These are phyloP conservation scores for Cutaneotrichosporon dermatis DNA, from an alignment of 1,284 basidiomycete genomes.

Conservation along the genomic window DNA sequence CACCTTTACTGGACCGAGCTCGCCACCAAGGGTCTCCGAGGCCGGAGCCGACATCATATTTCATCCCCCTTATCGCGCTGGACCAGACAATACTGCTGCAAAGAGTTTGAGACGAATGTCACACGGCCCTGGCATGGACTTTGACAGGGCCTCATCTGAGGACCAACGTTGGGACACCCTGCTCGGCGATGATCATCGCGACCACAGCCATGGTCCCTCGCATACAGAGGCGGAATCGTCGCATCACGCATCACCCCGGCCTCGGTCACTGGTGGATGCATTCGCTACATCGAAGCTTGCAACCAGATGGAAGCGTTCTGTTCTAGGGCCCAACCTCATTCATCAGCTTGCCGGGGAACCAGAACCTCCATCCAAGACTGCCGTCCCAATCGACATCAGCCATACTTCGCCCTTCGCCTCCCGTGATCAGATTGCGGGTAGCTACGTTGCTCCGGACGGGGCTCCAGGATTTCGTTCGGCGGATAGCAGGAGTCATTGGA, in stretches of 20 bases:
- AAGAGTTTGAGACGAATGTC: neutral
- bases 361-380: constrained; percentile 18
- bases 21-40: constrained; percentile 33
- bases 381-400: constrained; percentile 39
- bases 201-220: neutral
- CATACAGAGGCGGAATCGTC: neutral
- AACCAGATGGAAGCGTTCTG: constrained; percentile 18
- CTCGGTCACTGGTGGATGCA: constrained; percentile 4
- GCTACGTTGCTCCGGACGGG: constrained; percentile 62
- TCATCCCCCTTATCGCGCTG: constrained; percentile 12
- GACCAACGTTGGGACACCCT: neutral
- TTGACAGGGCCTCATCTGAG: neutral
- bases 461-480: constrained; percentile 65
- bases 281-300: constrained; percentile 13
- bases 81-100: neutral
- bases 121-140: neutral
- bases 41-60: constrained; percentile 36
- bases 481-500: constrained; percentile 31
- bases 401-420: constrained; percentile 44
- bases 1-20: constrained; percentile 31
- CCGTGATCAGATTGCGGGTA: constrained; percentile 25
- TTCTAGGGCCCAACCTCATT: neutral
- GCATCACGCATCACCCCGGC: neutral
- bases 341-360: constrained; percentile 1
- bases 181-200: too few species aligned